Base-by-base conservation (phyloP, 2,329 filamentous ascomycete genomes). In the Cytospora leucostoma region DNA sequence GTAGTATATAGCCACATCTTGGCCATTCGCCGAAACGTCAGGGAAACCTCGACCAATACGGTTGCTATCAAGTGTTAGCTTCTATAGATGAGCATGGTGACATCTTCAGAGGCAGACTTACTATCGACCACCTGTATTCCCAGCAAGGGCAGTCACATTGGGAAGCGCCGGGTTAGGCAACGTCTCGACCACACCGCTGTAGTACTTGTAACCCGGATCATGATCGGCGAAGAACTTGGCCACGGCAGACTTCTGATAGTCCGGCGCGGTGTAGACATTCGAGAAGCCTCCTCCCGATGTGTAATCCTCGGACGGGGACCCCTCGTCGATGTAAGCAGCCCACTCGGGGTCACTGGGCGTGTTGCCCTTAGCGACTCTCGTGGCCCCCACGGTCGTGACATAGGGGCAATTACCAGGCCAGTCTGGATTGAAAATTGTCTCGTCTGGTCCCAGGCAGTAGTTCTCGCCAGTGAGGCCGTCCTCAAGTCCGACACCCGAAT, bases 331-430 rank as follows among this genome's bases (percentile, higher is more conserved):
- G 50, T 55, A 40, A 1, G 49, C 59, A 1, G 70, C 70, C 3
- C 65, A 59, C 64, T 73, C 72, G 1, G 33, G 62, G 8, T 69
- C 61, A n/a, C 56, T 56, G 10, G 58, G 59, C 7, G 50, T 60
- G 57, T 33, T 58, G 40, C 68, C 65, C 21, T 34, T 50, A 3
- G 53, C 61, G 40, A 27, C 62, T 53, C 49, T 51, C n/a, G 56
- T 59, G 50, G 66, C 69, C 0, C 70, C 67, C 1, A 72, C 70
- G 32, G 63, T 67, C n/a, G 71, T 59, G 3, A 72, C 65, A 37
- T 71, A 86, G 0, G 83, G 82, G 60, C 82, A 85, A 33, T 74
- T 76, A 0, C 77, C 76, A 34, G 81, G 80, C 68, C 80, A 83
- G 34, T 77, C 74, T 0, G 82, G 81, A 44, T 77, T 77, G 71